These are phyloP conservation scores for Nemania diffusa DNA, from an alignment of 2,329 filamentous ascomycete species.

Conservation along the genomic window DNA sequence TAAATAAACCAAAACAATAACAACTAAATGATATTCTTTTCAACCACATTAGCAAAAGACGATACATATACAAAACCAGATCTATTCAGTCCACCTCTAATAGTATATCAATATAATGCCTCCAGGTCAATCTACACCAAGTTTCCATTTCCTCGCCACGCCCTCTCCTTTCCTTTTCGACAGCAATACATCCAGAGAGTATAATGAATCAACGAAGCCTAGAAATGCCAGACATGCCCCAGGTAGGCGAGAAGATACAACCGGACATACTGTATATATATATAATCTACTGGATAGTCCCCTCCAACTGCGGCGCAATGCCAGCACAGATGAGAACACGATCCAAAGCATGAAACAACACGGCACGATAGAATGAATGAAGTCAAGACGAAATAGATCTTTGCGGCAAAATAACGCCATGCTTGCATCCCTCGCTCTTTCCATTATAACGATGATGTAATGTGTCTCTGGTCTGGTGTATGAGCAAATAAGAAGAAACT, in stretches of 20 bases:
- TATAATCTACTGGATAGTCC: background rate
- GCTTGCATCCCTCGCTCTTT: constrained; percentile 31
- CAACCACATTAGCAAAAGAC: background rate
- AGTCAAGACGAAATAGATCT: background rate
- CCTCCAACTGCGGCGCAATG: background rate
- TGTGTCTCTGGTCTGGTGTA: constrained; percentile 15
- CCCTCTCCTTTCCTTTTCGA: background rate
- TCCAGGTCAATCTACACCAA: background rate
- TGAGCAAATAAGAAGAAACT: constrained; percentile 24
- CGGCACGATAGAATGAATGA: background rate
- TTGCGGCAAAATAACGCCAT: constrained; percentile 31
- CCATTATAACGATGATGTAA: constrained; percentile 33
- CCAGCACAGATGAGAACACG: background rate
- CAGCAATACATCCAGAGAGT: background rate
- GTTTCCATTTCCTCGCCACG: background rate
- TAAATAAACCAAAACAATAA: too few species aligned
- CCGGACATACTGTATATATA: background rate
- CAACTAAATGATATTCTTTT: background rate
- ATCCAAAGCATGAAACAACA: background rate
- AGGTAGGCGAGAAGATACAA: background rate
- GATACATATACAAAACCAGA: background rate
- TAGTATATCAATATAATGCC: background rate
- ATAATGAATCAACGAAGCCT: background rate
- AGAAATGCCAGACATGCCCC: background rate
- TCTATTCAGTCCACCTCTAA: background rate